Conservation (phyloP, 2,329 filamentous ascomycete genomes). For the Monosporascus ibericus region DNA sequence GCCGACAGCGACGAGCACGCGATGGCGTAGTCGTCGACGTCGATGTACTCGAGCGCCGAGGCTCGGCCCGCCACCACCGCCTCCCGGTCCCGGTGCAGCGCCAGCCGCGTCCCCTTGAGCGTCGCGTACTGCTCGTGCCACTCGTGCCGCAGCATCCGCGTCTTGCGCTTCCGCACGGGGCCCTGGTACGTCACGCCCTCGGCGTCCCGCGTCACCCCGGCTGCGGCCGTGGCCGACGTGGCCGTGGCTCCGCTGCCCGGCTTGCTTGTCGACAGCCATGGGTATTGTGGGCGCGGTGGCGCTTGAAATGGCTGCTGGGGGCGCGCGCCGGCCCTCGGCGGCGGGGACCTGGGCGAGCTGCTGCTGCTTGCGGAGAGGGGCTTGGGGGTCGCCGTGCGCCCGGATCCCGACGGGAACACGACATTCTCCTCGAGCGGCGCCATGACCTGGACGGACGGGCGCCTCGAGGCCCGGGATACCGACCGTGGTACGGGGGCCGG, state of each 20-base stretch:
- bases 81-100: constrained; percentile 63
- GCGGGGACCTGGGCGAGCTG: constrained; percentile 22
- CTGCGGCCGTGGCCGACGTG: constrained; percentile 12
- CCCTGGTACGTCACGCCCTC: constrained; percentile 67
- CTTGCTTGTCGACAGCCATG: constrained; percentile 45
- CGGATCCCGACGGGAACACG: constrained; percentile 30
- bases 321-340: constrained; percentile 27
- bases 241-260: constrained; percentile 16
- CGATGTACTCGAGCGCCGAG: constrained; percentile 68
- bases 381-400: constrained; percentile 26
- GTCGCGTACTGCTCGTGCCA: constrained; percentile 92
- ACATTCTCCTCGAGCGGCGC: constrained; percentile 64
- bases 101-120: constrained; percentile 67
- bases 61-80: constrained; percentile 27
- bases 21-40: constrained; percentile 84
- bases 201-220: constrained; percentile 28
- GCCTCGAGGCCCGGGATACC: constrained; percentile 53
- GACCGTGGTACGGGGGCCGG: constrained; percentile 29
- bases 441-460: constrained; percentile 63
- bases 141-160: constrained; percentile 80
- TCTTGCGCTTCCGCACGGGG: constrained; percentile 92
- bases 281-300: constrained; percentile 49
- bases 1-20: constrained; percentile 73
- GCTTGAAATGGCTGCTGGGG: constrained; percentile 39
- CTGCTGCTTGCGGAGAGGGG: constrained; percentile 28